A percentile compares a stretch with the other conserved stretches of the same genome.
Evolutionary conservation across 1,284 basidiomycete genomes (phyloP).

Genomic region (Cryptococcus floricola): DNA sequence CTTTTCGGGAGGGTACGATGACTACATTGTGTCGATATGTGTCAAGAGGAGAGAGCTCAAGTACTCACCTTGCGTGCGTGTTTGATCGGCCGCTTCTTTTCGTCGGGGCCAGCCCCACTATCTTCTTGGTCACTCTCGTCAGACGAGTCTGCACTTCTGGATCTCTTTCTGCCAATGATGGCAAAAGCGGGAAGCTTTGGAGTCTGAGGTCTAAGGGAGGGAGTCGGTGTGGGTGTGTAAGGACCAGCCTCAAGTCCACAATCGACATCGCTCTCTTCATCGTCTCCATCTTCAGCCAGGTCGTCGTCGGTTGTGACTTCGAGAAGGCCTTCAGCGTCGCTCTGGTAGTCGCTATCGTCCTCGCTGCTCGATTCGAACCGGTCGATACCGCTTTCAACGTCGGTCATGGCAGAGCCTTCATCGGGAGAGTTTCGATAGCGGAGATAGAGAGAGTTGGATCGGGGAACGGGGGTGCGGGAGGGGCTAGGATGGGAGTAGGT

Average conservation of each 20-base stretch:
- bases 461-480: not conserved
- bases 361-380: constrained; percentile 5
- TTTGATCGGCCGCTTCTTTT: not conserved
- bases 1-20: no score
- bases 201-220: not conserved
- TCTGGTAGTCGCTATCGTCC: not conserved
- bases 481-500: not conserved
- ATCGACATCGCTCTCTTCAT: constrained; percentile 7
- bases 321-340: not conserved
- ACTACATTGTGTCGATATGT: no score
- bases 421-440: not conserved
- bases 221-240: not conserved
- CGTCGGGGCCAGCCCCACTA: not conserved
- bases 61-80: no score
- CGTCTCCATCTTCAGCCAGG: constrained; percentile 6
- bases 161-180: not conserved
- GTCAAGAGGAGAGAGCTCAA: no score
- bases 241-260: not conserved
- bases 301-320: not conserved
- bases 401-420: not conserved
- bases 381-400: not conserved
- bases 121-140: no score
- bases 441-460: not conserved
- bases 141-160: no score
- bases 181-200: not conserved